Evolutionary conservation across 371 early-diverging fungal species (phyloP), one percentile per base, ranked within the genome.

Genomic region (Dichotomocladium elegans): DNA sequence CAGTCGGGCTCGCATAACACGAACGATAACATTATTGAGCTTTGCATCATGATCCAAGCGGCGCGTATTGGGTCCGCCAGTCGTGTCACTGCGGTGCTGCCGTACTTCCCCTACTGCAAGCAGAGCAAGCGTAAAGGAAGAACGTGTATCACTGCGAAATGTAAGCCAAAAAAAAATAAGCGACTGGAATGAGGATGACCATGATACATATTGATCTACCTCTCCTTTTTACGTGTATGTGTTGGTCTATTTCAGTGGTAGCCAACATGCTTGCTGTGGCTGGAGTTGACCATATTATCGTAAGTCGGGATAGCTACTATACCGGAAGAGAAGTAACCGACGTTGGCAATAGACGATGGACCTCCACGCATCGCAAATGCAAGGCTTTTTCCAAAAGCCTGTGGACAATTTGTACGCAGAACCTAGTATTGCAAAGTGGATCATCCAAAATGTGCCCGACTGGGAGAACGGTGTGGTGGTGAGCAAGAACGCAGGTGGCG

Each of bases 81-180:
- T 58, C 80, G 94, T 51, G 88, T 97, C 65, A 84, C 92, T 41
- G 92, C 90, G 29, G 88, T 92, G 37, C 74, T 98, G 50, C 98
- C 98, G 34, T 98, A 95, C 68, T 94, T 94, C 62, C 98, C 98
- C 15, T 98, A 98, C 80, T 90, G 89, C 31, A 95, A 94, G 72
- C 96, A 96, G 68, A 88, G 88, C 69, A 97, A 96, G 76, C 93
- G 94, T 83, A 95, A 98, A 79, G 94, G 92, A 78, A 86, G 98
- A 64, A 93, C 92, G 8, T 89, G 95, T 37, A 96, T 98, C 53
- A 89, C 95, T 43, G 96, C 96, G 47, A 96, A 96, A 66, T 76
- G 91, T 90, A 79, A 68, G 44, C 14, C 27, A 26, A 22, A 15
- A 28, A 47, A 26, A 43, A 26, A 43, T 22, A 3, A 8, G 19